These are phyloP conservation scores for Saprolegnia diclina DNA, from an alignment of 352 stramenopile species.

Conservation along the genomic window DNA sequence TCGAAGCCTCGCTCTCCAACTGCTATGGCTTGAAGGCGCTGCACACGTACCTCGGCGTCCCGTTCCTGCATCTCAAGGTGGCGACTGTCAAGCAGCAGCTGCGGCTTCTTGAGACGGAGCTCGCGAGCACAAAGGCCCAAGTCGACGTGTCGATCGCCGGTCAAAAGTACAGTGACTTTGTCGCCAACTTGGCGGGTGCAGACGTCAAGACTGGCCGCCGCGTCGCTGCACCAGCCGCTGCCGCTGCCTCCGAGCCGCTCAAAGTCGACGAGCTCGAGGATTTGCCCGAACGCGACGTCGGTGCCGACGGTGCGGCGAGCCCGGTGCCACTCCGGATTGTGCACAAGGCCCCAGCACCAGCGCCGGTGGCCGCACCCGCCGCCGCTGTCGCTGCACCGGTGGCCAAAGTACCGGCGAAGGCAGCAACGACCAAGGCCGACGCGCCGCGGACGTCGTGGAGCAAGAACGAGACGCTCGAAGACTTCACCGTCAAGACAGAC, in stretches of 20 bases:
- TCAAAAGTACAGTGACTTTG: conserved; percentile 68
- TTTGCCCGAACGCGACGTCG: conserved; percentile 43
- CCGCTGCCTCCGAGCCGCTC: too few relatives aligned
- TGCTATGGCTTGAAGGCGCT: conserved; percentile 80
- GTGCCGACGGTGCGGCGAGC: conserved; percentile 30
- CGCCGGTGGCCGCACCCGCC: conserved; percentile 30
- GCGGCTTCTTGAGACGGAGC: conserved; percentile 61
- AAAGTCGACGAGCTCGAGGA: conserved; percentile 43
- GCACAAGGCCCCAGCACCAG: conserved; percentile 27
- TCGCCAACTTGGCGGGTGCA: conserved; percentile 65
- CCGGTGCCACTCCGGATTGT: conserved; percentile 42
- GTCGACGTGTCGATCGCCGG: conserved; percentile 62
- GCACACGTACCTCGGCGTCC: conserved; percentile 81
- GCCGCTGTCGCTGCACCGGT: conserved; percentile 22
- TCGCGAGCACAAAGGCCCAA: conserved; percentile 64
- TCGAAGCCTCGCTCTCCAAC: conserved; percentile 77
- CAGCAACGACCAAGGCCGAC: conserved; percentile 1
- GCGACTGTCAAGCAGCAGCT: conserved; percentile 71
- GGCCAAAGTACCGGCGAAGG: not conserved
- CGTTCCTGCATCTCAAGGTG: conserved; percentile 78
- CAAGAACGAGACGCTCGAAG: conserved; percentile 43
- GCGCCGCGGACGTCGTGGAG: conserved; percentile 10
- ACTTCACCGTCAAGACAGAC: conserved; percentile 66
- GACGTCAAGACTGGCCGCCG: conserved; percentile 71
- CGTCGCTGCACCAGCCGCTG: conserved; percentile 4